Base-by-base conservation (phyloP, 2,329 filamentous ascomycete genomes). In the Scorias spongiosa region DNA sequence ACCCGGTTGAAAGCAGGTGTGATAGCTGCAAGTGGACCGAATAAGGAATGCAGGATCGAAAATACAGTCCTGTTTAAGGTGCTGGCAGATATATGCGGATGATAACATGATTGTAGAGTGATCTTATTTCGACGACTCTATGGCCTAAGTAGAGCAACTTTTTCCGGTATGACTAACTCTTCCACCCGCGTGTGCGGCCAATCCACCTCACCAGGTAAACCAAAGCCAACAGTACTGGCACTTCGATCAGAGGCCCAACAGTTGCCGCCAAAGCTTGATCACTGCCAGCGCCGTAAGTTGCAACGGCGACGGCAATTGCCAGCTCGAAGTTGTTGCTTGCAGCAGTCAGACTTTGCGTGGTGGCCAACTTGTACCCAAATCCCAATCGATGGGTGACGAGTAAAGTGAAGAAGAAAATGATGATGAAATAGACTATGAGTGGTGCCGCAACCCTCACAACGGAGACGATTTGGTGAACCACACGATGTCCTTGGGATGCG, bases 291-390 rank as follows among this genome's bases (percentile, higher is more conserved):
- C 86, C 87, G 63, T 82, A 93, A 0, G 81, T 81, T 0, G 86
- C 81, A 2, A 93, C 79, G 0, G 84, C 84, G 0, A 94, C 86
- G 0, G 86, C 86, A 63, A 94, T 93, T 0, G 87, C 85, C 18
- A 94, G 66, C 66, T 94, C 87, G 55, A 94, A 94, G 58, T 94
- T 93, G 57, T 94, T 94, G 59, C 86, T 93, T 1, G 84, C 83
- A 0, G 85, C 88, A 0, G 84, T 93, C 54, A 93, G 91, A 57
- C 83, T 87, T 63, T 93, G 85, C 2, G 85, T 89, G 10, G 74
- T 71, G 1, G 74, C 72, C 1, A 87, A 59, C 30, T 71, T 71
- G 57, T 93, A 93, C 0, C 76, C 77, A 46, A 87, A 87, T 0
- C 84, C 81, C n/a, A 81, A 63, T n/a, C 68, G 71, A 41, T 71